Evolutionary conservation across 768 basidiomycete genomes (phyloP), one percentile per base, ranked within the genome.

Genomic region (Serendipita vermifera): DNA sequence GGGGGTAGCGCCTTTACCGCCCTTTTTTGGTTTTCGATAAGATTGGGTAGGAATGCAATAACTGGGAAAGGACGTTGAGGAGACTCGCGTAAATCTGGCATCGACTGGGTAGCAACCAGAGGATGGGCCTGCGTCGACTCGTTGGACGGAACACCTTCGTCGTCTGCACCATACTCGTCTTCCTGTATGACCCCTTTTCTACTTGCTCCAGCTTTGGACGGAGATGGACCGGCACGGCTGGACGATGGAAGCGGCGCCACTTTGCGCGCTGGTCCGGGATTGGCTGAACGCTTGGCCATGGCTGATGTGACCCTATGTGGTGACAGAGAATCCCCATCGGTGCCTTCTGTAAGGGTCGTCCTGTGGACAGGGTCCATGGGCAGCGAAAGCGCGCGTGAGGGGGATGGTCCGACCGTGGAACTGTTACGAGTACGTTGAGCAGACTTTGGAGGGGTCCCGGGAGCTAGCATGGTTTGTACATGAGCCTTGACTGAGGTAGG

Each of bases 11-110:
- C 20, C 22, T 26, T 20, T n/a, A 15, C 3, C 24, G 46, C 31
- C 6, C 20, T 20, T n/a, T 51, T 51, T 26, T 51, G 46, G 46
- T 51, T 20, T 6, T 29, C 20, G 46, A 51, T 20, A 29, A 51
- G 20, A 22, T 51, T 51, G 7, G 46, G 46, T 15, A 51, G 46
- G 46, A 51, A 29, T 5, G 46, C 27, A 5, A 51, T 51, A 29
- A 29, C 22, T 26, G 29, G 31, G 5, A 7, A 26, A 3, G n/a
- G n/a, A 17, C 27, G 46, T 29, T 51, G 20, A 26, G 46, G 46
- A 17, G 46, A 51, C 46, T 51, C 46, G n/a, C 46, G 20, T 15
- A 51, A 29, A 3, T 51, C 46, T 29, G 46, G 46, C 46, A 51
- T 51, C 29, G 46, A 51, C 46, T 51, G 46, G 15, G 46, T 51